These are phyloP conservation scores for Lindgomyces ingoldianus DNA, from an alignment of 495 filamentous ascomycete species.

Conservation along the genomic window DNA sequence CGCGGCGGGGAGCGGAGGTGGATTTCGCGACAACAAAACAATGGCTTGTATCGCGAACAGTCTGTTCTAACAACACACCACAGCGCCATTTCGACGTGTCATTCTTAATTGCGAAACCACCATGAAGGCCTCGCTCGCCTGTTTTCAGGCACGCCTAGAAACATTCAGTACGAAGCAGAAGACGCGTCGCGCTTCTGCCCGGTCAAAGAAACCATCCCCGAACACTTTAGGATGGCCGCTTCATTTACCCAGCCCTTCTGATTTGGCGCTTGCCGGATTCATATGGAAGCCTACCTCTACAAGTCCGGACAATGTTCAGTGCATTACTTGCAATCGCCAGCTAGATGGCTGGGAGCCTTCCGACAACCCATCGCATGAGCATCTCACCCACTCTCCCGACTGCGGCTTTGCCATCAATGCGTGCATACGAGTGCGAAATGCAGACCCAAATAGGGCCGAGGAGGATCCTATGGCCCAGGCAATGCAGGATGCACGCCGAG, in stretches of 20 bases:
- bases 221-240: constrained; percentile 71
- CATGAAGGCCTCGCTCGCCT: constrained; percentile 56
- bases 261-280: constrained; percentile 87
- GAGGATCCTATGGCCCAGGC: constrained; percentile 70
- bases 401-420: constrained; percentile 89
- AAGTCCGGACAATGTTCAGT: constrained; percentile 83
- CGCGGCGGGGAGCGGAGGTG: too few species aligned
- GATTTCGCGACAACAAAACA: not conserved
- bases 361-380: constrained; percentile 79
- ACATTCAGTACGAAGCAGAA: constrained; percentile 66
- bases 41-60: not conserved
- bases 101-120: constrained; percentile 27
- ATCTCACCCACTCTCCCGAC: constrained; percentile 73
- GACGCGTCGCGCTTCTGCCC: constrained; percentile 60
- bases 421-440: constrained; percentile 65
- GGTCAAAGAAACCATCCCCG: constrained; percentile 60
- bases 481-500: constrained; percentile 73
- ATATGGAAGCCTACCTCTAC: constrained; percentile 74
- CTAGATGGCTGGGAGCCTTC: constrained; percentile 87
- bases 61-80: not conserved
- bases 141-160: constrained; percentile 60
- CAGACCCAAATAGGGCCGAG: constrained; percentile 57
- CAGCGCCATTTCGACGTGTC: constrained; percentile 20
- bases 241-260: constrained; percentile 66
- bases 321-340: constrained; percentile 77